These are phyloP conservation scores for Salix udensis DNA, from an alignment of 345 rosid genomes.

Conservation along the genomic window DNA sequence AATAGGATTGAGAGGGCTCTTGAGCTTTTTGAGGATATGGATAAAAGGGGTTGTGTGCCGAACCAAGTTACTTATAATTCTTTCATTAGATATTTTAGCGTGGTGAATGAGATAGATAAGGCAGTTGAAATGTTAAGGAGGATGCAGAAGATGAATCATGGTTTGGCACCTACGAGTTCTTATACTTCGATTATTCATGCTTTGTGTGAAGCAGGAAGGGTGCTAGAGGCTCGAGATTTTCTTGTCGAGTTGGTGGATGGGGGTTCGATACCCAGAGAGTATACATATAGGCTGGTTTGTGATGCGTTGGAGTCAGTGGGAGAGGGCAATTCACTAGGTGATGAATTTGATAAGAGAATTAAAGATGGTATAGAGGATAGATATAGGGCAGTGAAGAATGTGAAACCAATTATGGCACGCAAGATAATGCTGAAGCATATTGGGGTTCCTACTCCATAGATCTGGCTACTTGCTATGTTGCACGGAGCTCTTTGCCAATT, in stretches of 20 bases:
- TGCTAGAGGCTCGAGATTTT: constrained; percentile 53
- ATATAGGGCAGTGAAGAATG: constrained; percentile 48
- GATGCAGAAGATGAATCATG: constrained; percentile 68
- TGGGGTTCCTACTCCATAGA: neutral
- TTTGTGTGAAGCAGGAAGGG: constrained; percentile 63
- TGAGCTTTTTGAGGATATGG: constrained; percentile 78
- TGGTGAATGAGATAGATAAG: constrained; percentile 68
- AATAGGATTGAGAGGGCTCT: constrained; percentile 64
- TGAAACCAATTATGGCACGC: constrained; percentile 47
- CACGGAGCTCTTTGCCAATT: neutral
- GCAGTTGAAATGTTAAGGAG: constrained; percentile 69
- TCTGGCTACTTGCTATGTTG: neutral
- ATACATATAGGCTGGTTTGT: constrained; percentile 65
- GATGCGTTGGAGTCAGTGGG: constrained; percentile 46
- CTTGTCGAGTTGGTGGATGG: constrained; percentile 64
- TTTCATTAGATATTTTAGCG: constrained; percentile 68
- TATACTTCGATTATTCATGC: constrained; percentile 79
- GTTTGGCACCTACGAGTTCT: constrained; percentile 58
- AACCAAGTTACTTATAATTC: constrained; percentile 74
- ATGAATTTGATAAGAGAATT: constrained; percentile 42
- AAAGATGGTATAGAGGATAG: constrained; percentile 50
- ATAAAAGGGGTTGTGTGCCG: constrained; percentile 58
- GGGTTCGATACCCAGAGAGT: constrained; percentile 75
- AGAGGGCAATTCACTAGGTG: constrained; percentile 31
- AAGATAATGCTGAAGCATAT: constrained; percentile 3